Percentiles rank a stretch among this genome's conserved stretches.
phyloP scores from a whole-genome alignment of 805 yeast species.

The Spathaspora arborariae region DNA sequence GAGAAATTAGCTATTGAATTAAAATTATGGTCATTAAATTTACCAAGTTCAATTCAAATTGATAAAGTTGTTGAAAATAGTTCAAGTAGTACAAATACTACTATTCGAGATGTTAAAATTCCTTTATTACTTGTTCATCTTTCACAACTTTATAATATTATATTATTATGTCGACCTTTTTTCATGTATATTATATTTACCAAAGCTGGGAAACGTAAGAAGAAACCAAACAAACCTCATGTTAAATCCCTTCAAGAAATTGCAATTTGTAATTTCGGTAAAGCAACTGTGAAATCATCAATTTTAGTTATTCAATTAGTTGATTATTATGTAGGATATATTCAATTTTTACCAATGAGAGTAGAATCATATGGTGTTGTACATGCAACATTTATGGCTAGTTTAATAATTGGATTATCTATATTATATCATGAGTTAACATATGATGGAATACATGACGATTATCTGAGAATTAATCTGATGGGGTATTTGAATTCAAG shows the following conservation, averaged over 20 bases:
- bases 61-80: constrained; percentile 13
- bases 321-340: constrained; percentile 10
- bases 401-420: constrained; percentile 9
- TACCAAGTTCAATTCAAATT: constrained; percentile 26
- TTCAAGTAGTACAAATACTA: too few relatives aligned
- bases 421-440: constrained; percentile 3
- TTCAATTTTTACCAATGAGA: constrained; percentile 5
- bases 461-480: constrained; percentile 1
- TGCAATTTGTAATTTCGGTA: constrained; percentile 9
- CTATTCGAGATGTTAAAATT: constrained; percentile 17
- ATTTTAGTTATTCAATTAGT: constrained; percentile 13
- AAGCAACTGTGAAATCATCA: constrained; percentile 13
- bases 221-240: background rate
- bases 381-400: constrained; percentile 11
- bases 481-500: constrained; percentile 7
- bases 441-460: constrained; percentile 1
- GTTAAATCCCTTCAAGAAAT: constrained; percentile 1
- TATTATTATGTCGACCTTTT: constrained; percentile 39
- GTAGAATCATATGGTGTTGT: constrained; percentile 10
- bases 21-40: constrained; percentile 28
- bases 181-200: constrained; percentile 22
- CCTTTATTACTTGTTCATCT: constrained; percentile 24
- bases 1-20: constrained; percentile 31
- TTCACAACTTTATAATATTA: constrained; percentile 30
- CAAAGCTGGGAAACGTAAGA: constrained; percentile 3